Evolutionary conservation across 371 early-diverging fungal species (phyloP).

Genomic region (Lichtheimia ornata): DNA sequence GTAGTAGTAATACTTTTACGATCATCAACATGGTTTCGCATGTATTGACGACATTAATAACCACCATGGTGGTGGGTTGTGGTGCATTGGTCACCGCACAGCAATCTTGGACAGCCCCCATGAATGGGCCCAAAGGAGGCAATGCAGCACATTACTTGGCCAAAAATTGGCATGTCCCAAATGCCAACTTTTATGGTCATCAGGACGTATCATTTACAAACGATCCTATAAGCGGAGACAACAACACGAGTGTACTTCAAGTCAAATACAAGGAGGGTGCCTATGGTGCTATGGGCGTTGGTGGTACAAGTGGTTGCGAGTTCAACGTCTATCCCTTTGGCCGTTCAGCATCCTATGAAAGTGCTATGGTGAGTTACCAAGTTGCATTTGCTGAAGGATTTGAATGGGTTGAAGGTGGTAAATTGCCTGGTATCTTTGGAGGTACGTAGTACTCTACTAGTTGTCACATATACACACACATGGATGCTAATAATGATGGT

Average conservation of each 20-base stretch:
- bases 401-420: slow-evolving; percentile 58
- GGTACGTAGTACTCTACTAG: slow-evolving; percentile 21
- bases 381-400: slow-evolving; percentile 56
- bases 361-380: slow-evolving; percentile 52
- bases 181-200: slow-evolving; percentile 16
- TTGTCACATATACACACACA: no score
- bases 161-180: slow-evolving; percentile 25
- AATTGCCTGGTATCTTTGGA: slow-evolving; percentile 54
- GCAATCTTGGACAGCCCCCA: slow-evolving; percentile 32
- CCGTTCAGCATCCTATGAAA: slow-evolving; percentile 24
- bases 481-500: no score
- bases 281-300: slow-evolving; percentile 31
- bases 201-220: slow-evolving; percentile 41
- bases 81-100: no score
- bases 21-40: no score
- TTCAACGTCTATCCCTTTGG: slow-evolving; percentile 49
- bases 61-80: no score
- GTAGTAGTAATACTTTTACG: no score
- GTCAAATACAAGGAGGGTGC: slow-evolving; percentile 48
- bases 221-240: slow-evolving; percentile 40
- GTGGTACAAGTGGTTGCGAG: slow-evolving; percentile 44
- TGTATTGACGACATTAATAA: no score
- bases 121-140: slow-evolving; percentile 4
- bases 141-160: slow-evolving; percentile 16
- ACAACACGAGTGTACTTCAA: slow-evolving; percentile 27